A percentile compares a stretch with the other conserved stretches of the same genome.
Conservation (phyloP, 1,284 basidiomycete genomes). For the Kwoniella shivajii region DNA sequence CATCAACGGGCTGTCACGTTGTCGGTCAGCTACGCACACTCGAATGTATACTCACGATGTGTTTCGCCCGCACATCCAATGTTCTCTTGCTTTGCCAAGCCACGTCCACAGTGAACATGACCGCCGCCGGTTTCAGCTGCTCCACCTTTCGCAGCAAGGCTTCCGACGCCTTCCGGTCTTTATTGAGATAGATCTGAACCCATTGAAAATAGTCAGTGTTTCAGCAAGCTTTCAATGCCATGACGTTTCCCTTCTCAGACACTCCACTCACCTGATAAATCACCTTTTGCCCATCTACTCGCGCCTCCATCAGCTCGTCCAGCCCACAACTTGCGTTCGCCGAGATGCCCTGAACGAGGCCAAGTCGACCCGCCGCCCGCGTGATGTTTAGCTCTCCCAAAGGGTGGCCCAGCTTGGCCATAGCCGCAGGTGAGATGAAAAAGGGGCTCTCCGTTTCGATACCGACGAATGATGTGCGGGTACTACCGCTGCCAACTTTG, state of each 20-base stretch:
- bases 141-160: constrained; percentile 73
- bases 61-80: constrained; percentile 62
- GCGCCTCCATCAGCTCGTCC: neutral
- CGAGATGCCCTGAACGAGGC: constrained; percentile 76
- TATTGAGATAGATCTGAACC: constrained; percentile 83
- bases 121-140: constrained; percentile 64
- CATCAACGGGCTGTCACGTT: constrained; percentile 37
- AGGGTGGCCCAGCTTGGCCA: constrained; percentile 88
- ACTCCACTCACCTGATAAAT: constrained; percentile 34
- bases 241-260: constrained; percentile 54
- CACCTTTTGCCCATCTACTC: constrained; percentile 17
- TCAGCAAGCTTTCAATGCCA: constrained; percentile 53
- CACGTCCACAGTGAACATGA: constrained; percentile 90
- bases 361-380: constrained; percentile 66
- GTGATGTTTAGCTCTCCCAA: constrained; percentile 84
- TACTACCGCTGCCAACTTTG: constrained; percentile 34
- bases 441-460: constrained; percentile 47
- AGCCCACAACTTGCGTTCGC: constrained; percentile 28
- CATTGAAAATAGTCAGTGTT: constrained; percentile 68
- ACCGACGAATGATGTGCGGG: constrained; percentile 44
- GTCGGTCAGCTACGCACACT: constrained; percentile 54
- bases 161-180: constrained; percentile 68
- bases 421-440: constrained; percentile 63
- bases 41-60: too few species aligned
- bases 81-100: constrained; percentile 83